phyloP scores from a whole-genome alignment of 1,284 basidiomycete species.

The Clitocybe nebularis region DNA sequence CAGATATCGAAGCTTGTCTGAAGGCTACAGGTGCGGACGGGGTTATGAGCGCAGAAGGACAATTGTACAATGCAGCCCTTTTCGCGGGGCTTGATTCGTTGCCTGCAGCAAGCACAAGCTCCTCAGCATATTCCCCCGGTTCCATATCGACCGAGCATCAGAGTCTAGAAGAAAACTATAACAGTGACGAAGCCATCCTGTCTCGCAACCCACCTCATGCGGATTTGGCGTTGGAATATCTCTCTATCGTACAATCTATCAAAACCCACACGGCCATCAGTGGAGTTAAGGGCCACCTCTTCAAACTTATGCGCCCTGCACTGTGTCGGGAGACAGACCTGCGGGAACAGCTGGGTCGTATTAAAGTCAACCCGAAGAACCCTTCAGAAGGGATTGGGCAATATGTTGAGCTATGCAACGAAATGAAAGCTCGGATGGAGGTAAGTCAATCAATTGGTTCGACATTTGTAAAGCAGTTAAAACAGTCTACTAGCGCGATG shows the following conservation, averaged over 20 bases:
- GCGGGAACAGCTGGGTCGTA: constrained; percentile 63
- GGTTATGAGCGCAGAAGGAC: constrained; percentile 95
- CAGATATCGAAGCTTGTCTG: constrained; percentile 79
- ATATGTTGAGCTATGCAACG: constrained; percentile 60
- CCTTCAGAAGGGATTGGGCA: constrained; percentile 42
- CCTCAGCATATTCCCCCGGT: constrained; percentile 9
- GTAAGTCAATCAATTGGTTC: constrained; percentile 44
- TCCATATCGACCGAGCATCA: constrained; percentile 2
- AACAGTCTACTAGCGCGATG: constrained; percentile 37
- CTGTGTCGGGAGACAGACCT: constrained; percentile 70
- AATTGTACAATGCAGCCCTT: constrained; percentile 90
- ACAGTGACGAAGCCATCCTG: constrained; percentile 29
- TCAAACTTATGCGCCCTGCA: constrained; percentile 86
- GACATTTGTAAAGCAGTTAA: too few species aligned
- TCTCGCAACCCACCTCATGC: constrained; percentile 55
- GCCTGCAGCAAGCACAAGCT: constrained; percentile 12
- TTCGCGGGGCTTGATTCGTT: constrained; percentile 44
- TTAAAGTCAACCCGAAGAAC: constrained; percentile 35
- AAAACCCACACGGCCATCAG: constrained; percentile 71
- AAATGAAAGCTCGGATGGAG: constrained; percentile 67
- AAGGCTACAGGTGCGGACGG: constrained; percentile 84
- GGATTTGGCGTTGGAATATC: constrained; percentile 80
- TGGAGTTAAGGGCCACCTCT: constrained; percentile 90
- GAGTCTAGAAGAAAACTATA: constrained; percentile 10
- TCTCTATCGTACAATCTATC: constrained; percentile 73